These are phyloP conservation scores for Cyclotella sp. DNA, from an alignment of 108 stramenopile genomes.

Conservation along the genomic window DNA sequence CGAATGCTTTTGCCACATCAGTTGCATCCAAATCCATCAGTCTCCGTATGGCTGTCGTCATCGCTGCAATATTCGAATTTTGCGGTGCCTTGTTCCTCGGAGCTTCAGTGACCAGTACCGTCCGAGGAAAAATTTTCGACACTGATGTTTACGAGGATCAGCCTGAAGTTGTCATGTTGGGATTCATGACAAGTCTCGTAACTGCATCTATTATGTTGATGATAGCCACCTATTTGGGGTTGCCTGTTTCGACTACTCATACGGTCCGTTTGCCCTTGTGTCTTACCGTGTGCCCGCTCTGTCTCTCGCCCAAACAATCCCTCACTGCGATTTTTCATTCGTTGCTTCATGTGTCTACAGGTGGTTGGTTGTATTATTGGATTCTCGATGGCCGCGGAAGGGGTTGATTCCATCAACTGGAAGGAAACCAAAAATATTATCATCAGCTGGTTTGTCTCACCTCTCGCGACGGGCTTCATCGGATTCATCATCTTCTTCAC, in stretches of 20 bases:
- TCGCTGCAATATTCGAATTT: slow-evolving; percentile 75
- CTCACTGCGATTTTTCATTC: neutral
- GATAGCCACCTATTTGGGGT: slow-evolving; percentile 59
- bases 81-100: slow-evolving; percentile 68
- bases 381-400: slow-evolving; percentile 58
- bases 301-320: no score
- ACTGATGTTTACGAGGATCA: slow-evolving; percentile 49
- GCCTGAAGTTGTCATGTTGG: slow-evolving; percentile 63
- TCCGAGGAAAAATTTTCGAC: slow-evolving; percentile 66
- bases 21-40: slow-evolving; percentile 78
- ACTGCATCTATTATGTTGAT: slow-evolving; percentile 62
- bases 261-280: neutral
- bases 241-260: slow-evolving; percentile 81
- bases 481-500: slow-evolving; percentile 54
- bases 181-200: slow-evolving; percentile 64
- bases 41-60: slow-evolving; percentile 67
- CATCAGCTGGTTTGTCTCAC: slow-evolving; percentile 64
- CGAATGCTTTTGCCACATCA: slow-evolving; percentile 80
- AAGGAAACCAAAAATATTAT: slow-evolving; percentile 42
- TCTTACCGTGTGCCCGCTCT: neutral
- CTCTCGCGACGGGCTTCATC: slow-evolving; percentile 50
- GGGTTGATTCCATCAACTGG: slow-evolving; percentile 58
- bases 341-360: neutral
- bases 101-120: slow-evolving; percentile 65
- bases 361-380: slow-evolving; percentile 72